Percentiles rank a stretch among this genome's conserved stretches.
These are phyloP conservation scores for Lepiota brunneoincarnata DNA, from an alignment of 768 basidiomycete genomes.

Conservation along the genomic window DNA sequence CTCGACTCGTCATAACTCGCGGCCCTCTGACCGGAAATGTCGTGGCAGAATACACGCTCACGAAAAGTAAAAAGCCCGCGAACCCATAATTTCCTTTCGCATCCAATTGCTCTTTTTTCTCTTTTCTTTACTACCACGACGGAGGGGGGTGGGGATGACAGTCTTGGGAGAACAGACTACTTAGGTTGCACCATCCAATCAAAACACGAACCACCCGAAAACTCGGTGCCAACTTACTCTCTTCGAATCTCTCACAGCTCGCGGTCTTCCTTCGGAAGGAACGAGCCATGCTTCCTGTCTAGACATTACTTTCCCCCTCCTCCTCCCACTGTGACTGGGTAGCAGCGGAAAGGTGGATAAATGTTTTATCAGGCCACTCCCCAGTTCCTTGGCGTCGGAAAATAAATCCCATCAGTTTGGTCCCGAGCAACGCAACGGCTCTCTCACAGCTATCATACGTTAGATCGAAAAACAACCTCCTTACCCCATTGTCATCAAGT, in stretches of 20 bases:
- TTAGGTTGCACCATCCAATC: background rate
- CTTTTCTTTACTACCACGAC: background rate
- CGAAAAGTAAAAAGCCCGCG: background rate
- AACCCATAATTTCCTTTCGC: background rate
- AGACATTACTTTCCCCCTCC: too few relatives aligned
- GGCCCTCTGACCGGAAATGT: constrained; percentile 1
- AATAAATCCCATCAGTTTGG: too few relatives aligned
- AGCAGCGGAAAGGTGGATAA: too few relatives aligned
- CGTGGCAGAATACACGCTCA: background rate
- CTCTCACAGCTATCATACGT: too few relatives aligned
- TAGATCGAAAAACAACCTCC: too few relatives aligned
- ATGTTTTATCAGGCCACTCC: too few relatives aligned
- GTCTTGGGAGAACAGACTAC: background rate
- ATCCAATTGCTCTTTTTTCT: background rate
- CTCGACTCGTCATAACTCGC: background rate
- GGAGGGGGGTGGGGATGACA: background rate
- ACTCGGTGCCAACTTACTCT: background rate
- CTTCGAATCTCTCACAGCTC: background rate
- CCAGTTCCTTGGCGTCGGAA: too few relatives aligned
- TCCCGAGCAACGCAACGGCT: too few relatives aligned
- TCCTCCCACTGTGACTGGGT: too few relatives aligned
- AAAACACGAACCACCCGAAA: background rate
- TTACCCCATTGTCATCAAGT: too few relatives aligned
- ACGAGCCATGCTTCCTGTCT: background rate
- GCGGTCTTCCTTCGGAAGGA: constrained; percentile 2